A percentile compares a stretch with the other conserved stretches of the same genome.
Evolutionary conservation across 495 filamentous ascomycete genomes (phyloP).

Genomic region (Margaritispora aquatica): DNA sequence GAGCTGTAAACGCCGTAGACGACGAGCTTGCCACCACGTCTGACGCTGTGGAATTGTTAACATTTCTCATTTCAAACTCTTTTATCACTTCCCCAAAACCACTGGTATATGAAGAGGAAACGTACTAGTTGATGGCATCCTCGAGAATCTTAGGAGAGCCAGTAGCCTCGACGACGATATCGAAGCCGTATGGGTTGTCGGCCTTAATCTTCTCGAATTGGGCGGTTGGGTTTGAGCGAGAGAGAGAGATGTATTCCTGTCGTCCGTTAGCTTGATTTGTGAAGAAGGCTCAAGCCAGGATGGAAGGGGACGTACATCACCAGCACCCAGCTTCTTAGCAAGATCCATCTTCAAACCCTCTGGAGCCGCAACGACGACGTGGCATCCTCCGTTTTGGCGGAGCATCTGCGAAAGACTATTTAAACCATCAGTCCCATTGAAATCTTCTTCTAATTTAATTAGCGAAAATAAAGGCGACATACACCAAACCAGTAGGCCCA

Average conservation of each 20-base stretch:
- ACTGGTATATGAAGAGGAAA: too few species aligned
- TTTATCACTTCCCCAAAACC: too few species aligned
- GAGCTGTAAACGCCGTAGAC: constrained; percentile 52
- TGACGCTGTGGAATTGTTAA: background rate
- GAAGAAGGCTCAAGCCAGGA: too few species aligned
- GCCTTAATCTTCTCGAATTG: constrained; percentile 57
- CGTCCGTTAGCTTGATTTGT: background rate
- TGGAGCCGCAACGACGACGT: constrained; percentile 61
- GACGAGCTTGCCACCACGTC: background rate
- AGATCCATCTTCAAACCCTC: constrained; percentile 64
- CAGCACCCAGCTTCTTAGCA: constrained; percentile 60
- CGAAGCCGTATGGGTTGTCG: constrained; percentile 65
- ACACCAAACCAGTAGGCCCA: constrained; percentile 45
- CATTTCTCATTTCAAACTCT: too few species aligned
- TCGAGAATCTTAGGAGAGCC: constrained; percentile 62
- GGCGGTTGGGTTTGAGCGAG: constrained; percentile 44
- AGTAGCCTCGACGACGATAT: constrained; percentile 56
- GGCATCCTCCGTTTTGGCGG: constrained; percentile 56
- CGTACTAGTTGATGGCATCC: constrained; percentile 56
- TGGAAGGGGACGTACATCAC: constrained; percentile 35
- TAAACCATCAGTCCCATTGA: too few species aligned
- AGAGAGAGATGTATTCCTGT: constrained; percentile 49
- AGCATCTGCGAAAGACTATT: constrained; percentile 50
- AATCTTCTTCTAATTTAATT: too few species aligned
- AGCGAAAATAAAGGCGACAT: background rate